Base-by-base conservation (phyloP, 2,329 filamentous ascomycete species). In the Aspergillus sp. region DNA sequence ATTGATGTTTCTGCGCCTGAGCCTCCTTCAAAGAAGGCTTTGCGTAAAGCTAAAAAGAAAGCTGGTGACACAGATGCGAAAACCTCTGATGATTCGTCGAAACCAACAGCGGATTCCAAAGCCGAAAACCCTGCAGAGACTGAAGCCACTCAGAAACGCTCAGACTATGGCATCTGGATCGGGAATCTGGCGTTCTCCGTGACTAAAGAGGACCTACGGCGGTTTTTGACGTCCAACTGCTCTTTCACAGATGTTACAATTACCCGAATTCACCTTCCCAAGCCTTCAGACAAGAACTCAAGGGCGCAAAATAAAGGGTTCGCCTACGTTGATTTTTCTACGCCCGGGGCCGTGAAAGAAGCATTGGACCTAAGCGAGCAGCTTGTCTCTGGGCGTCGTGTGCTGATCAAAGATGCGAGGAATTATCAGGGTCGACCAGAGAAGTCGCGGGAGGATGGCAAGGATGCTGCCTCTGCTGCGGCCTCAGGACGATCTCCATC, bases 381-480 rank as follows among this genome's bases (percentile, higher is more conserved):
- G 43, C 84, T 92, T 52, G 79, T 96, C 52, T 78, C 81, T 43
- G 89, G 90, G 17, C 87, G 95, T 53, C 88, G 88, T 60, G 85
- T 98, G 23, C 82, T 99, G 67, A 97, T 99, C 80, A 99, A 99
- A 79, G 88, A 96, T 73, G 84, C 91, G 54, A 93, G 89, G 68
- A 93, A 85, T 60, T 99, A 93, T 68, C 90, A 96, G 64, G 95
- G 93, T n/a, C 84, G 95, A 27, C 93, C 93, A 2, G 83, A 89
- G 62, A 90, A 90, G 75, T 79, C 82, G 44, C 74, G 78, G 52
- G 75, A 75, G 9, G 73, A 73, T 23, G 68, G 63, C 6, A 73
- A 71, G 11, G 64, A 70, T 12, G 60, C 63, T 15, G 62, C 63
- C 19, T 59, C 72, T 2, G 62, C 64, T n/a, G 64, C 70, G 23